Conservation (phyloP, 257 asterid species). For the Solanum verrucosum region DNA sequence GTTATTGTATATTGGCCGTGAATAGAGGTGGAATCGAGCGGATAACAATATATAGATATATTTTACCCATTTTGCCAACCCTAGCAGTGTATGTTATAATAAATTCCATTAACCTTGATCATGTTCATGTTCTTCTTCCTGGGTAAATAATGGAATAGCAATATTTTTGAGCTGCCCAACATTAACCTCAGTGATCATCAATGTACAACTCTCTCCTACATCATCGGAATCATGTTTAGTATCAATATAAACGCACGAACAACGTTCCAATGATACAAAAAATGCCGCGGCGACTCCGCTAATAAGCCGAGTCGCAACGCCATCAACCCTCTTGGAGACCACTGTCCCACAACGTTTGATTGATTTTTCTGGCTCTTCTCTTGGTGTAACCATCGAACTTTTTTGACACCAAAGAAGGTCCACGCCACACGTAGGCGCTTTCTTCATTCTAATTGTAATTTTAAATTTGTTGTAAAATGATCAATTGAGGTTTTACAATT, state of each 20-base stretch:
- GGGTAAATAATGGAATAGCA: background rate
- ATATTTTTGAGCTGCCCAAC: background rate
- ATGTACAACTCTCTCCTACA: constrained; percentile 16
- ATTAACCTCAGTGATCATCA: constrained; percentile 6
- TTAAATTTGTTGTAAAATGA: background rate
- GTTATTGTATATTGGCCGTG: background rate
- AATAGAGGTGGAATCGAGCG: background rate
- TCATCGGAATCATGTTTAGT: constrained; percentile 44
- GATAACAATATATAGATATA: background rate
- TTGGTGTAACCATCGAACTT: background rate
- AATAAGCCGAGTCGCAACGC: constrained; percentile 27
- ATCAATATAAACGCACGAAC: constrained; percentile 34
- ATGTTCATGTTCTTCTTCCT: background rate
- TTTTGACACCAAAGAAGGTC: constrained; percentile 17
- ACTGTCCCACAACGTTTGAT: constrained; percentile 6
- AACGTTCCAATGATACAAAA: constrained; percentile 40
- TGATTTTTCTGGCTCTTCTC: constrained; percentile 3
- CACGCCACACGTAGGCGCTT: constrained; percentile 5
- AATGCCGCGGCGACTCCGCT: constrained; percentile 29
- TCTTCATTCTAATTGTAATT: background rate
- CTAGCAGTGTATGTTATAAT: too few relatives aligned
- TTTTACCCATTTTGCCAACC: background rate
- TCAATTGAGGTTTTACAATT: background rate
- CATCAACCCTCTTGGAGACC: constrained; percentile 19
- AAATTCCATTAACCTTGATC: background rate